phyloP scores from a whole-genome alignment of 352 stramenopile genomes.

The Blastocystis sp. region DNA sequence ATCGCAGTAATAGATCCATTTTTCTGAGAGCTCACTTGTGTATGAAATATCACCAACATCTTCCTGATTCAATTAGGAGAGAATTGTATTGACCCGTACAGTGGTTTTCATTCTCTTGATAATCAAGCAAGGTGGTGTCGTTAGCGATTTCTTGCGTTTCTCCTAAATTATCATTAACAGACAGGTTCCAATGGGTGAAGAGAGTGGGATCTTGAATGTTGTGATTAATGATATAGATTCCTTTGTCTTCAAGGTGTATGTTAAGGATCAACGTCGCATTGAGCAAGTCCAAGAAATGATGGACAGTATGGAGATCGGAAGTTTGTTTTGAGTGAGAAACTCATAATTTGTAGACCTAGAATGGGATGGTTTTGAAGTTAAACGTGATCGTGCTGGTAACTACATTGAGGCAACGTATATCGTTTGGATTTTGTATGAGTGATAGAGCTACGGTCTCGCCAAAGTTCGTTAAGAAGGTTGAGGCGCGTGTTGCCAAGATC shows the following conservation, averaged over 20 bases:
- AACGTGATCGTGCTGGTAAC: neutral
- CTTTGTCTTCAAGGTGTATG: slow-evolving; percentile 48
- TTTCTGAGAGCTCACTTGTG: neutral
- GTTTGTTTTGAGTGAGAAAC: neutral
- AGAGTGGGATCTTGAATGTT: neutral
- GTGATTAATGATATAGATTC: neutral
- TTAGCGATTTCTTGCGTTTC: too few relatives aligned
- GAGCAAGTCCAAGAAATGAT: slow-evolving; percentile 48
- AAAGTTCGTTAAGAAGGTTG: slow-evolving; percentile 44
- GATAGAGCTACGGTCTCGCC: neutral
- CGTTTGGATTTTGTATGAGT: too few relatives aligned
- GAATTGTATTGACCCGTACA: neutral
- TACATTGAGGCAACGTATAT: slow-evolving; percentile 13
- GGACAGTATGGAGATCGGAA: slow-evolving; percentile 20
- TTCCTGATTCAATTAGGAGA: neutral
- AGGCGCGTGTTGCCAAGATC: slow-evolving; percentile 29
- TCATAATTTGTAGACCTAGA: slow-evolving; percentile 23
- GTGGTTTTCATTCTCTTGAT: too few relatives aligned
- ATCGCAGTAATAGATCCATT: neutral
- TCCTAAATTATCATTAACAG: neutral
- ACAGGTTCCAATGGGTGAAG: slow-evolving; percentile 2
- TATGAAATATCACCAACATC: neutral
- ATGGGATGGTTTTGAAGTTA: slow-evolving; percentile 33
- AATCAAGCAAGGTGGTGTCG: too few relatives aligned
- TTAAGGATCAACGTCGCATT: slow-evolving; percentile 33